phyloP scores from a whole-genome alignment of 352 stramenopile genomes.

The Elongisporangium prolatum region DNA sequence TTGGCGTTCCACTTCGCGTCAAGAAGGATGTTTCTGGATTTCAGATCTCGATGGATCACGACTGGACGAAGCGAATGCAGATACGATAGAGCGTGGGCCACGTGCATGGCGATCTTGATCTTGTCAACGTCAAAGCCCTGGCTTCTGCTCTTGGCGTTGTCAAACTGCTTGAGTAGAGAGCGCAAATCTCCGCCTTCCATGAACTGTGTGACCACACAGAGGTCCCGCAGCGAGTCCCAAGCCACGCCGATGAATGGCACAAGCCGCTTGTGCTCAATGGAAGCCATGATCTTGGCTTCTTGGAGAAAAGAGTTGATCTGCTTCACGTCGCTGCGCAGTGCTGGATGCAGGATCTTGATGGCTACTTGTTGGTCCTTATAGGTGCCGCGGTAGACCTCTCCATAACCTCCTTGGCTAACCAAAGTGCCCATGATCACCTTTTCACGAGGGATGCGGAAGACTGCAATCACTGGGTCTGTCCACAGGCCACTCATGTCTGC shows the following conservation, averaged over 20 bases:
- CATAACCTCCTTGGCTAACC: slow-evolving; percentile 43
- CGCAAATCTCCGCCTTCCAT: slow-evolving; percentile 57
- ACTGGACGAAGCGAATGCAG: slow-evolving; percentile 34
- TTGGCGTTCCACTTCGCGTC: slow-evolving; percentile 30
- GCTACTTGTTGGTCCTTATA: slow-evolving; percentile 31
- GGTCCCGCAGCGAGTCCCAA: slow-evolving; percentile 49
- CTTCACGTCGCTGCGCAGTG: slow-evolving; percentile 27
- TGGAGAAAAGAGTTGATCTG: slow-evolving; percentile 45
- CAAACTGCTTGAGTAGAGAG: slow-evolving; percentile 27
- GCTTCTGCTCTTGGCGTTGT: slow-evolving; percentile 9
- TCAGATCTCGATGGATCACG: slow-evolving; percentile 46
- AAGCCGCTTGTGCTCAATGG: slow-evolving; percentile 37
- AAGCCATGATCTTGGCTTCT: slow-evolving; percentile 47
- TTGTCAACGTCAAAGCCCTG: slow-evolving; percentile 36
- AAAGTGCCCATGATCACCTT: slow-evolving; percentile 26
- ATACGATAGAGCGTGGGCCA: slow-evolving; percentile 35
- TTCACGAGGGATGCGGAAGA: slow-evolving; percentile 33
- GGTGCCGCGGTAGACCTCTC: slow-evolving; percentile 44
- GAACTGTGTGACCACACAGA: slow-evolving; percentile 57
- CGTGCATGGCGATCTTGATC: slow-evolving; percentile 29
- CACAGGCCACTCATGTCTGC: too few relatives aligned
- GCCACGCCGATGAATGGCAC: slow-evolving; percentile 56
- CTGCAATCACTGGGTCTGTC: slow-evolving; percentile 37
- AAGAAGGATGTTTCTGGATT: slow-evolving; percentile 47
- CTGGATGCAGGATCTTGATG: slow-evolving; percentile 47